Percentiles rank a stretch among this genome's conserved stretches.
Evolutionary conservation across 2,329 filamentous ascomycete species (phyloP).

Genomic region (Berkeleyomyces basicola): DNA sequence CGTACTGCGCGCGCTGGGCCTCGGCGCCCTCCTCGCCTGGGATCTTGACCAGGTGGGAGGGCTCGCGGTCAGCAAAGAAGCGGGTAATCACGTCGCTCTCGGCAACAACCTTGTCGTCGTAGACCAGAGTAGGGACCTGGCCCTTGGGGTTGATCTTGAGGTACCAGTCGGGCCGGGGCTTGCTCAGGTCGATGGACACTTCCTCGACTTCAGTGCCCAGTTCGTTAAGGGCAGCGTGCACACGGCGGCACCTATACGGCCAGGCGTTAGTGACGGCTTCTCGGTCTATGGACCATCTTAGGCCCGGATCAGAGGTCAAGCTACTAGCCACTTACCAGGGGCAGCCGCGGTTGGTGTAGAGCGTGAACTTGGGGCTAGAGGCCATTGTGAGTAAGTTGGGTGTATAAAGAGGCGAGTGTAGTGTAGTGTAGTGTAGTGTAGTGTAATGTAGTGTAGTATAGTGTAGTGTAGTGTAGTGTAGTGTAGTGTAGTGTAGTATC

Average conservation of each 20-base stretch:
- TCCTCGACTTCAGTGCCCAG: slow-evolving; percentile 50
- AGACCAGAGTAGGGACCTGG: slow-evolving; percentile 54
- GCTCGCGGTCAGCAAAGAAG: slow-evolving; percentile 53
- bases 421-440: background rate
- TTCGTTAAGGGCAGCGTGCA: slow-evolving; percentile 53
- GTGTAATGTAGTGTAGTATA: no score
- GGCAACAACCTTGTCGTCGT: slow-evolving; percentile 49
- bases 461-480: no score
- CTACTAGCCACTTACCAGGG: slow-evolving; percentile 31
- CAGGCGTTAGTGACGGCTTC: background rate
- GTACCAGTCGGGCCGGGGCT: slow-evolving; percentile 56
- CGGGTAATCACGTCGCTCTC: slow-evolving; percentile 60
- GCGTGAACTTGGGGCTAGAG: slow-evolving; percentile 34
- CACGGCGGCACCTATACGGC: slow-evolving; percentile 36
- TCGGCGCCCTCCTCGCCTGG: slow-evolving; percentile 36
- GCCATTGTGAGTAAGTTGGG: slow-evolving; percentile 16
- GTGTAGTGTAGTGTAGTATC: no score
- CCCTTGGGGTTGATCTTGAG: slow-evolving; percentile 64
- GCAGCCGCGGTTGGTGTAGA: slow-evolving; percentile 56
- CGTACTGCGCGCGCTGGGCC: slow-evolving; percentile 46
- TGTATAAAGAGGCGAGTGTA: background rate
- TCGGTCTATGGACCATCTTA: no score
- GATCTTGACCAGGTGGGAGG: slow-evolving; percentile 47
- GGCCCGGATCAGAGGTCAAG: no score
- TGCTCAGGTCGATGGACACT: slow-evolving; percentile 53